Percentiles rank a stretch among this genome's conserved stretches.
Evolutionary conservation across 2,329 filamentous ascomycete genomes (phyloP).

Genomic region (Pestalotiopsis sp.): DNA sequence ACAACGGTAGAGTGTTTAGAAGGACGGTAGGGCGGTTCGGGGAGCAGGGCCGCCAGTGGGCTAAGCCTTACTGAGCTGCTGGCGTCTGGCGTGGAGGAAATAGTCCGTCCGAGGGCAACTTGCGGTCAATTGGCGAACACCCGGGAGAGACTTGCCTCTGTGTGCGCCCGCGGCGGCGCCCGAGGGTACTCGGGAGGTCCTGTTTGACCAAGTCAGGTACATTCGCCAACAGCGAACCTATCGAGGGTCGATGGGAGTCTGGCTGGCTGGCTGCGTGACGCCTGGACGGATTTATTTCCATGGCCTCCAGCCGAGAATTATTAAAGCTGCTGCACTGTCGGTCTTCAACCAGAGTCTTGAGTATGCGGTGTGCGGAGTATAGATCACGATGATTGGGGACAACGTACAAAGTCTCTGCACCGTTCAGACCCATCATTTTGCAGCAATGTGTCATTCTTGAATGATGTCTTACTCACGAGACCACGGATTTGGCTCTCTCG

Average conservation of each 20-base stretch:
- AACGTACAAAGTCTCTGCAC: neutral
- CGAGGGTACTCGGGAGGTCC: neutral
- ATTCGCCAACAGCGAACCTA: neutral
- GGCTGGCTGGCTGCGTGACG: neutral
- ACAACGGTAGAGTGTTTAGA: slow-evolving; percentile 3
- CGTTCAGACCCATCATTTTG: neutral
- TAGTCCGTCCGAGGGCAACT: slow-evolving; percentile 7
- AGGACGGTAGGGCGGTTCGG: slow-evolving; percentile 1
- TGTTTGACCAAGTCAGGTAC: neutral
- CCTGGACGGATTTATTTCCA: neutral
- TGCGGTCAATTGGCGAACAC: slow-evolving; percentile 12
- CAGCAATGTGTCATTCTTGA: neutral
- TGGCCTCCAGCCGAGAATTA: neutral
- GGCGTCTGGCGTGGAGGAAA: slow-evolving; percentile 8
- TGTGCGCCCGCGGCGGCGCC: neutral
- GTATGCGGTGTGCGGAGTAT: neutral
- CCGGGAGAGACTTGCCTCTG: neutral
- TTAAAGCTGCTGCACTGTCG: neutral
- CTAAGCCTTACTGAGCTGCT: slow-evolving; percentile 13
- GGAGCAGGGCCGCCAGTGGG: neutral
- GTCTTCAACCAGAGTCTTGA: neutral
- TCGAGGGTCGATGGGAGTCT: neutral
- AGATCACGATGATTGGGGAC: neutral
- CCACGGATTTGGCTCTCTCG: neutral
- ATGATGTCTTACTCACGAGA: neutral